Percentiles rank a stretch among this genome's conserved stretches.
Evolutionary conservation across 441 rosid genomes (phyloP).

Genomic region (Euphorbia corollata): DNA sequence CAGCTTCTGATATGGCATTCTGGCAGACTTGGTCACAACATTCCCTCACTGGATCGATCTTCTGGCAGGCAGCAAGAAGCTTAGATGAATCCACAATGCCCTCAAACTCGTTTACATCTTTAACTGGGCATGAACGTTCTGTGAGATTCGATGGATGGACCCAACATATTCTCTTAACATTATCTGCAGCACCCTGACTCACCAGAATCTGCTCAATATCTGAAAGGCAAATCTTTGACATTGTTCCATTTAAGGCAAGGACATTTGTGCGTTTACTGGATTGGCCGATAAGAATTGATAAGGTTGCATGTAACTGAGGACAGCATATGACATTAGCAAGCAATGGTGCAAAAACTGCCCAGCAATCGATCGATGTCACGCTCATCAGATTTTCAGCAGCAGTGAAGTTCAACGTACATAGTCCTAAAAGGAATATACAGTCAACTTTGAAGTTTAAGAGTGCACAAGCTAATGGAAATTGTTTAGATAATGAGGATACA

Average conservation of each 20-base stretch:
- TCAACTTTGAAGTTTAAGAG: slow-evolving; percentile 5
- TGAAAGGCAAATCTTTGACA: slow-evolving; percentile 65
- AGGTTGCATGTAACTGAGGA: slow-evolving; percentile 76
- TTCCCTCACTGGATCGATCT: slow-evolving; percentile 79
- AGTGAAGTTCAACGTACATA: slow-evolving; percentile 66
- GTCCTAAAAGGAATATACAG: slow-evolving; percentile 38
- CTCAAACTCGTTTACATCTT: slow-evolving; percentile 61
- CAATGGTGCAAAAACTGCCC: slow-evolving; percentile 63
- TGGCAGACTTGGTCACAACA: slow-evolving; percentile 80
- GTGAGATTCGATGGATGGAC: slow-evolving; percentile 65
- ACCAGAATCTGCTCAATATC: slow-evolving; percentile 75
- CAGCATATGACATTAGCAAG: slow-evolving; percentile 90
- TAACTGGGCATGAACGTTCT: slow-evolving; percentile 68
- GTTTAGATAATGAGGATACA: not conserved
- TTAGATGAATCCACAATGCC: slow-evolving; percentile 52
- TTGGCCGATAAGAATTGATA: slow-evolving; percentile 67
- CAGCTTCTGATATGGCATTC: slow-evolving; percentile 74
- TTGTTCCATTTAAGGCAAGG: slow-evolving; percentile 61
- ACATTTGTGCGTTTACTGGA: slow-evolving; percentile 54
- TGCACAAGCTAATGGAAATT: slow-evolving; percentile 11
- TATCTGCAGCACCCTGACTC: slow-evolving; percentile 57
- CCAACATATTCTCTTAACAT: slow-evolving; percentile 51
- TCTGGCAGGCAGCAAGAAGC: slow-evolving; percentile 66
- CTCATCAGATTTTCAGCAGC: slow-evolving; percentile 62
- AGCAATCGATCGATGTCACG: slow-evolving; percentile 72